Evolutionary conservation across 805 yeast species (phyloP), one percentile per base, ranked within the genome.

Genomic region (Lachancea mirantina): DNA sequence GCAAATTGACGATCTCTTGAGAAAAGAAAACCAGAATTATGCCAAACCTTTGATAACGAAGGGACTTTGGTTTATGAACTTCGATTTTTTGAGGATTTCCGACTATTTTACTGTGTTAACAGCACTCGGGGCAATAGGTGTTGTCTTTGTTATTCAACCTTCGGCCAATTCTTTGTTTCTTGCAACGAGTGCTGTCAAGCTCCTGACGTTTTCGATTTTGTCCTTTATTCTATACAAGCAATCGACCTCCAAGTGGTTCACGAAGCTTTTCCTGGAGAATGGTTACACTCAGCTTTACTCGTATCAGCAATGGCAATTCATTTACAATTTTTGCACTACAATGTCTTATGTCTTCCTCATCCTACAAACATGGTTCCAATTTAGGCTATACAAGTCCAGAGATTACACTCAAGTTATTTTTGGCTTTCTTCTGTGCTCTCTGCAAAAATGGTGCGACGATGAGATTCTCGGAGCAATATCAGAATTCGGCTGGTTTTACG

Each of bases 401-500:
- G 41, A 39, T 11, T 40, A 43, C 30, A 59, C 63, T 33, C 61
- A 67, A 40, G 43, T 71, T n/a, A 77, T 79, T 34, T 47, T 78
- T 28, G 89, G 89, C 8, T 39, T 59, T 1, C 52, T 74, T 38
- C 61, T 81, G 21, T 61, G 78, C 10, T 44, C 67, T 6, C 62
- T 83, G 18, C 94, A 83, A 46, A 51, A 69, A 11, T 76, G 84
- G 80, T 78, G 84, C 21, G 75, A 80, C 43, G 46, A 66, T 15
- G 80, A 84, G 19, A 80, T 82, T 22, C 68, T 76, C 42, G 72
- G 73, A 26, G 75, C 82, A 30, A 74, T 83, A 42, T 89, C 89
- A 2, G 80, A 79, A 40, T 81, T 78, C 56, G 92, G 94, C n/a
- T 83, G 92, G 92, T 83, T 82, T 48, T 83, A 78, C 54, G 94